phyloP scores from a whole-genome alignment of 768 basidiomycete species.

The Russula ochroleuca region DNA sequence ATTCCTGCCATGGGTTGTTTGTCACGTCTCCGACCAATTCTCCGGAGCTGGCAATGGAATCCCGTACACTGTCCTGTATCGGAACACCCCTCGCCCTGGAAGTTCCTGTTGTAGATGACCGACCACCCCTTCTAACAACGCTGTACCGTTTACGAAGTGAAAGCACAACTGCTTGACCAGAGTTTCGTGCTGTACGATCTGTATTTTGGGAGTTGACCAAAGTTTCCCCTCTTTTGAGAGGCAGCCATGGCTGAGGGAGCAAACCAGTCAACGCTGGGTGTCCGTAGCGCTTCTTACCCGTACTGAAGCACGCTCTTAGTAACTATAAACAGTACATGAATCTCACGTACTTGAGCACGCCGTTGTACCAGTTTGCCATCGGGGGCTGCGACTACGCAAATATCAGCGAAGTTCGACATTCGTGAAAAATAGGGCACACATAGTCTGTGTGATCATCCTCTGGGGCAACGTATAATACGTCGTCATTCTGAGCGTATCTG shows the following conservation, averaged over 20 bases:
- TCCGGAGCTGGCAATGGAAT: not conserved
- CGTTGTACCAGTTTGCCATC: conserved; percentile 91
- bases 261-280: conserved; percentile 94
- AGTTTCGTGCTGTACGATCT: conserved; percentile 36
- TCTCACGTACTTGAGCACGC: conserved; percentile 74
- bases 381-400: conserved; percentile 81
- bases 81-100: conserved; percentile 12
- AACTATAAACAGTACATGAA: not conserved
- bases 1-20: conserved; percentile 64
- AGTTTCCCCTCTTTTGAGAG: conserved; percentile 76
- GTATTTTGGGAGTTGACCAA: conserved; percentile 55
- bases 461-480: conserved; percentile 91
- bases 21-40: conserved; percentile 10
- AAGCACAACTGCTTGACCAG: conserved; percentile 67
- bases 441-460: conserved; percentile 92
- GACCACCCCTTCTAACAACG: conserved; percentile 40
- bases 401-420: conserved; percentile 2
- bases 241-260: conserved; percentile 92
- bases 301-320: conserved; percentile 45
- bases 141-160: conserved; percentile 73
- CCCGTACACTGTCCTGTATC: conserved; percentile 25
- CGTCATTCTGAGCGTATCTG: conserved; percentile 90
- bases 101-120: conserved; percentile 6
- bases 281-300: conserved; percentile 91
- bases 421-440: conserved; percentile 39